Percentiles rank a stretch among this genome's conserved stretches.
Conservation (phyloP, 2,329 filamentous ascomycete species). For the Aspergillus brunneoviolaceus region DNA sequence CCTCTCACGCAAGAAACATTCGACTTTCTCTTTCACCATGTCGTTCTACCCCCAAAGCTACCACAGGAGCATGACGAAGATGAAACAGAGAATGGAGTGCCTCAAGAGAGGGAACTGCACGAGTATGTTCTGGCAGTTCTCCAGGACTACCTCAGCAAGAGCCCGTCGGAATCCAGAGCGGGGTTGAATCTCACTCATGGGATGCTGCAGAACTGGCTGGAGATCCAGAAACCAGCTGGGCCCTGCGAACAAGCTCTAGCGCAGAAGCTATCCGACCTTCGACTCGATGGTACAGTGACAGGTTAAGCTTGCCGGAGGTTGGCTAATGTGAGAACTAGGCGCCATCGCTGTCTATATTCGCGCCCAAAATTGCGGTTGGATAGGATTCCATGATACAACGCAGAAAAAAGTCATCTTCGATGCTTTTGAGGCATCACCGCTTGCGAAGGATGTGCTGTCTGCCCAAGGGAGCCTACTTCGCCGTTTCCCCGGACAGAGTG, state of each 20-base stretch:
- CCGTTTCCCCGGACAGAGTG: constrained; percentile 45
- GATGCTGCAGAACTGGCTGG: constrained; percentile 3
- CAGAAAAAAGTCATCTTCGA: constrained; percentile 34
- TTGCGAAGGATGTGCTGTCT: constrained; percentile 35
- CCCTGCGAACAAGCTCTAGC: neutral
- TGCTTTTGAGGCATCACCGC: constrained; percentile 48
- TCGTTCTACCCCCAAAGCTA: too few species aligned
- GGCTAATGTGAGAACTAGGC: constrained; percentile 16
- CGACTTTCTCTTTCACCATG: too few species aligned
- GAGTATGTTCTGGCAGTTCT: too few species aligned
- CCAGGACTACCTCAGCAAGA: too few species aligned
- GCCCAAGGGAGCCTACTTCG: constrained; percentile 41
- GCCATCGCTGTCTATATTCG: constrained; percentile 40
- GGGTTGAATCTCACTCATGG: neutral
- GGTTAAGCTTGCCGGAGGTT: neutral
- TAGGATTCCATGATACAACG: constrained; percentile 31
- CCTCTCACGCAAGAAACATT: too few species aligned
- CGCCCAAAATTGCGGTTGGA: constrained; percentile 47
- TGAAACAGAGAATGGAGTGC: too few species aligned
- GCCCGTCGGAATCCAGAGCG: neutral
- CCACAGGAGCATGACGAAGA: too few species aligned
- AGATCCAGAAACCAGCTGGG: neutral
- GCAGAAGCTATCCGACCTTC: neutral
- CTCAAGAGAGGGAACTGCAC: too few species aligned
- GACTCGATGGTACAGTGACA: neutral